These are phyloP conservation scores for Cercospora nicotianae DNA, from an alignment of 2,329 filamentous ascomycete species.

Conservation along the genomic window DNA sequence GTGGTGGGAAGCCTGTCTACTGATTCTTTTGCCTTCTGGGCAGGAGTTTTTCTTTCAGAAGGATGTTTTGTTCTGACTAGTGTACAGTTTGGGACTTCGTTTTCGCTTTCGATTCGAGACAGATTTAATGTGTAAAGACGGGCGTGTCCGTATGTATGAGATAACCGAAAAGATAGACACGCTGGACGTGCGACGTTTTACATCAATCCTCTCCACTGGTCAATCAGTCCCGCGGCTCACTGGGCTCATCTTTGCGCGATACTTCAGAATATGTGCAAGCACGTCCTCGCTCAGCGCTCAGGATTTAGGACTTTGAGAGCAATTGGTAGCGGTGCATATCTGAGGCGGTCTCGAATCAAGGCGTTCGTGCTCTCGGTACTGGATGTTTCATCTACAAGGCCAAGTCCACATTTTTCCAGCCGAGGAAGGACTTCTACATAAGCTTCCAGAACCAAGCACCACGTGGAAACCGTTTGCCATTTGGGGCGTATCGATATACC, in stretches of 20 bases:
- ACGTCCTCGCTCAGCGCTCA: not conserved
- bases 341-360: not conserved
- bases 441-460: not conserved
- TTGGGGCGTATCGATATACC: not conserved
- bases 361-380: not conserved
- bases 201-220: not conserved
- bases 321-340: not conserved
- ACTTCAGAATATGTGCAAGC: not conserved
- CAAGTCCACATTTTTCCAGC: not conserved
- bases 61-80: not conserved
- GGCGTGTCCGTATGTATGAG: not conserved
- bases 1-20: not conserved
- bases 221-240: not conserved
- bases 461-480: not conserved
- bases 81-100: not conserved
- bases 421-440: not conserved
- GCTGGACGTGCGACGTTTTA: not conserved
- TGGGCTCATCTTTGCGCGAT: not conserved
- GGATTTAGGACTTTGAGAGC: too few relatives aligned
- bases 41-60: not conserved
- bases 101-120: not conserved
- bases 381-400: not conserved
- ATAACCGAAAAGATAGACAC: not conserved
- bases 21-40: not conserved
- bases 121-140: not conserved